A percentile compares a stretch with the other conserved stretches of the same genome.
These are phyloP conservation scores for Lactarius sp. DNA, from an alignment of 768 basidiomycete genomes.

Conservation along the genomic window DNA sequence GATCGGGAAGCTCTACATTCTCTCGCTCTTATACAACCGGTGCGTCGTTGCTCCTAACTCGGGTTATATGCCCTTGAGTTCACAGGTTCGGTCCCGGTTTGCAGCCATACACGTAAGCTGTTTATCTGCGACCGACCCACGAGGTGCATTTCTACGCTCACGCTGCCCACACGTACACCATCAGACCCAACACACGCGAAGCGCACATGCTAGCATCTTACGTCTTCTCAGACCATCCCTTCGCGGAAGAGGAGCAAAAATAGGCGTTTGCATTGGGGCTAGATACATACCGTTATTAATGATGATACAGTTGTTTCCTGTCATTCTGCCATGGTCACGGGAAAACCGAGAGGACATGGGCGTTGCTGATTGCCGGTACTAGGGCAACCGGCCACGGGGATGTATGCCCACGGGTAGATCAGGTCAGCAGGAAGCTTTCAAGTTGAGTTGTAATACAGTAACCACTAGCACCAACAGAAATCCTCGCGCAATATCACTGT, in stretches of 20 bases:
- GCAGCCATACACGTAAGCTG: background rate
- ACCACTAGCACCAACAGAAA: too few relatives aligned
- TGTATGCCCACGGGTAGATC: too few relatives aligned
- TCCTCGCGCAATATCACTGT: too few relatives aligned
- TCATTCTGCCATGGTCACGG: too few relatives aligned
- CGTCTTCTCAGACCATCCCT: background rate
- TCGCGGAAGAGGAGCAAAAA: background rate
- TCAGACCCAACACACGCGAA: background rate
- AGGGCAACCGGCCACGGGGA: too few relatives aligned
- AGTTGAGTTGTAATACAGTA: too few relatives aligned
- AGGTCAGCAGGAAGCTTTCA: too few relatives aligned
- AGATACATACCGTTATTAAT: too few relatives aligned
- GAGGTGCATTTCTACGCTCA: background rate
- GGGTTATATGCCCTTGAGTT: conserved; percentile 17
- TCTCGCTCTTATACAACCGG: conserved; percentile 10
- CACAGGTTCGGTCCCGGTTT: background rate
- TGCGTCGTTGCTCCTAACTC: background rate
- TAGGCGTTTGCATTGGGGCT: background rate
- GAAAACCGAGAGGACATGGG: too few relatives aligned
- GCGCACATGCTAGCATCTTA: too few relatives aligned
- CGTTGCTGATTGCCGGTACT: too few relatives aligned
- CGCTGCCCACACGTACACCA: background rate
- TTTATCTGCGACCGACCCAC: background rate
- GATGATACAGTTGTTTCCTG: too few relatives aligned
- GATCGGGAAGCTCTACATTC: conserved; percentile 7